Base-by-base conservation (phyloP, 2,329 filamentous ascomycete species). In the Trichoderma atrobrunneum region DNA sequence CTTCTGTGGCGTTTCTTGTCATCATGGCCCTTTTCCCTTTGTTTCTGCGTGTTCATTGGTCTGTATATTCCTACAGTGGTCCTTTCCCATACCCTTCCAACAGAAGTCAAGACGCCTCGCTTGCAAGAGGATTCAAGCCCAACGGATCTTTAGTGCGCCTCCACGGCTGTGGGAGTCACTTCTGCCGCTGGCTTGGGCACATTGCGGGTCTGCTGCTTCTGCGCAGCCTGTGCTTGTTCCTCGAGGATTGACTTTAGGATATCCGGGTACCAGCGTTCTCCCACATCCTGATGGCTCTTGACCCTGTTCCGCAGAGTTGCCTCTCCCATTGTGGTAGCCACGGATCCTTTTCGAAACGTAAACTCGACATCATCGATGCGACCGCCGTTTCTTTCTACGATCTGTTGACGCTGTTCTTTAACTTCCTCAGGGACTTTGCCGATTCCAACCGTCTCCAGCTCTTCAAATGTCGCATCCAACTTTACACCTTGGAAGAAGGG, bases 401-500 rank as follows among this genome's bases (percentile, higher is more conserved):
- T 85, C 74, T 84, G 82, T 74, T 88, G 83, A 63, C 92, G 85
- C 83, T 92, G 85, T 78, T 84, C 87, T 76, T 86, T 84, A 18
- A 95, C 89, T 14, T 86, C 85, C 32, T 88, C 87, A 0, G 93
- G 92, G 12, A 91, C 86, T 26, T 76, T 74, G 1, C 85, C 87
- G n/a, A 87, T 85, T n/a, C 86, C 88, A 18, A 87, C 84, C 26
- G 77, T 81, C 79, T 89, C 91, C 81, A 96, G 89, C 76, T 92
- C 91, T 78, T 94, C 93, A 79, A 97, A 97, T 21, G 88, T 88
- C 0, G 93, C 90, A 79, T 94, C 92, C 72, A 93, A 90, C 77
- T 90, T 90, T 73, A 97, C 92, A 26, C 94, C 94, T 80, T 96
- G 94, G 84, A 97, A 97, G 82, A 97, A 97, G 0, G 94, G 94